phyloP scores from a whole-genome alignment of 495 filamentous ascomycete species.

The Acidomyces sp. region DNA sequence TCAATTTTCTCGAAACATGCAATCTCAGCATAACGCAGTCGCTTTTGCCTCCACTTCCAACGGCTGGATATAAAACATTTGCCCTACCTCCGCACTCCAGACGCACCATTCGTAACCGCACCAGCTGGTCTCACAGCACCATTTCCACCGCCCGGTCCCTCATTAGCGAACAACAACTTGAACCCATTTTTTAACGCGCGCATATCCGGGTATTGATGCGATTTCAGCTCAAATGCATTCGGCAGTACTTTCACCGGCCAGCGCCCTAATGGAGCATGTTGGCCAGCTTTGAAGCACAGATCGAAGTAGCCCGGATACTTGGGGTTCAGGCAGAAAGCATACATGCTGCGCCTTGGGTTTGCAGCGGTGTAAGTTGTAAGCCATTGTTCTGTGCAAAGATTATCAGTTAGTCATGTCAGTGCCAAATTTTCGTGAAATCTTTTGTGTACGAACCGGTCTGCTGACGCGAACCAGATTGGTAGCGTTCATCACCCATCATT shows the following conservation, averaged over 20 bases:
- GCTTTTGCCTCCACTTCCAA: too few species aligned
- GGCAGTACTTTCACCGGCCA: constrained; percentile 90
- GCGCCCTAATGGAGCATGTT: constrained; percentile 51
- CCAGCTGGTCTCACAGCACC: too few species aligned
- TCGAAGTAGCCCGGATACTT: constrained; percentile 90
- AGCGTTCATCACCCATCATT: constrained; percentile 85
- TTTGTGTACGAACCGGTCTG: constrained; percentile 63
- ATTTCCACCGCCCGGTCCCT: constrained; percentile 8
- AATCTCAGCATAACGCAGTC: too few species aligned
- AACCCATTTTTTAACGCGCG: constrained; percentile 82
- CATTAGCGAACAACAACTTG: constrained; percentile 43
- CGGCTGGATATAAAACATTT: too few species aligned
- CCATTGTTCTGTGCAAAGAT: constrained; percentile 63
- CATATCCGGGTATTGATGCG: constrained; percentile 85
- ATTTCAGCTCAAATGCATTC: constrained; percentile 74
- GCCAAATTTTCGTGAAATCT: too few species aligned
- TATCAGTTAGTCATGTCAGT: too few species aligned
- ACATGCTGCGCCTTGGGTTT: constrained; percentile 84
- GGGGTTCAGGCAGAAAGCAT: constrained; percentile 85
- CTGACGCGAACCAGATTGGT: constrained; percentile 60
- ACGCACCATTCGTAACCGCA: too few species aligned
- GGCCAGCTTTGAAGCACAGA: constrained; percentile 87
- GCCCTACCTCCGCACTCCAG: too few species aligned
- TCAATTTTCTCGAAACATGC: too few species aligned
- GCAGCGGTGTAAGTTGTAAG: constrained; percentile 87